Evolutionary conservation across 495 filamentous ascomycete genomes (phyloP), one percentile per base, ranked within the genome.

Genomic region (Penicillium pancosmium): DNA sequence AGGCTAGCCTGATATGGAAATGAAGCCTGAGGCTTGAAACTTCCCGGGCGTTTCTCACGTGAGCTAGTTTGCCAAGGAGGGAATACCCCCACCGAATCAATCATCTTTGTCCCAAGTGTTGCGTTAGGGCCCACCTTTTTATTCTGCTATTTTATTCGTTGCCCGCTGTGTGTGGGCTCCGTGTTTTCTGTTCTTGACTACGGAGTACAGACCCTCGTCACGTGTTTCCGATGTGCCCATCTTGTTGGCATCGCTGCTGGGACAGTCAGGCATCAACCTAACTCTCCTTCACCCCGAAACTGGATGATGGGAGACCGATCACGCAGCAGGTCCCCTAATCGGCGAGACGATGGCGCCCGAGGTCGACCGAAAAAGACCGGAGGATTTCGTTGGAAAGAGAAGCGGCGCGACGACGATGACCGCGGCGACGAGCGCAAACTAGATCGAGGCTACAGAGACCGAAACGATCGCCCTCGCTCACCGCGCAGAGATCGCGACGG

Each of bases 311-410:
- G 54, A 23, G 69, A 72, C n/a, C 71, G 74, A 56, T 58, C 68
- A 54, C 62, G 76, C 56, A 80, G 72, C 60, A 68, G 73, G 50
- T 78, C 69, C 13, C 75, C 74, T 11, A 44, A 58, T n/a, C 63
- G 64, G 54, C 62, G 67, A 40, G 60, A 64, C 12, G 57, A 63
- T 16, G 48, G 55, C n/a, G 73, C 71, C 46, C 57, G 67, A 61
- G 60, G 68, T 27, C 64, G 68, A 33, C 69, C 73, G 6, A 68
- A 62, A 54, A 68, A 73, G 54, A 62, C 69, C 13, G 74, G 81
- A 35, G 85, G 86, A 0, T 87, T 88, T 69, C 80, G 77, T 50
- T 90, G 86, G 85, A 90, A 89, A 64, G 84, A 87, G 36, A 87
- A 87, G 69, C 75, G 80, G 55, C 76, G 76, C 27, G 73, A 78